A percentile compares a stretch with the other conserved stretches of the same genome.
Evolutionary conservation across 495 filamentous ascomycete species (phyloP).

Genomic region (Letharia columbiana): DNA sequence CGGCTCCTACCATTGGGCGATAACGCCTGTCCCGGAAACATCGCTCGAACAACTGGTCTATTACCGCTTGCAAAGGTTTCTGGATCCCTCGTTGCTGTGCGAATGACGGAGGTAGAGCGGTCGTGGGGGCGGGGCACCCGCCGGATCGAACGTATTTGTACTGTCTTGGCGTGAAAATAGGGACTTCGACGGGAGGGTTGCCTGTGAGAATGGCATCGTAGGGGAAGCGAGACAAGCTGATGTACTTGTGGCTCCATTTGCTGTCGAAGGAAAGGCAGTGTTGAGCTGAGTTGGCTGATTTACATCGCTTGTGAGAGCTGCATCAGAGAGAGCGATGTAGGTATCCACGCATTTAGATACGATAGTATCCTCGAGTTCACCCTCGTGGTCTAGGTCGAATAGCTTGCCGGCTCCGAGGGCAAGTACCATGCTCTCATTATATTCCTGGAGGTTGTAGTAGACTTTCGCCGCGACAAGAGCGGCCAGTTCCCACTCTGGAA

Average conservation of each 20-base stretch:
- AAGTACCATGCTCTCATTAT: slow-evolving; percentile 98
- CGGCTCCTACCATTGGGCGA: slow-evolving; percentile 95
- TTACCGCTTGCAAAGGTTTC: slow-evolving; percentile 66
- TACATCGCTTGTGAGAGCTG: slow-evolving; percentile 39
- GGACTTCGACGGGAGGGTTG: slow-evolving; percentile 80
- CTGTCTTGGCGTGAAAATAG: slow-evolving; percentile 74
- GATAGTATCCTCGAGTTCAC: slow-evolving; percentile 98
- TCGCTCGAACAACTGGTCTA: slow-evolving; percentile 83
- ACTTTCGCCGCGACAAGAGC: slow-evolving; percentile 94
- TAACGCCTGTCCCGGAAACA: slow-evolving; percentile 83
- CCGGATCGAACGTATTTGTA: slow-evolving; percentile 47
- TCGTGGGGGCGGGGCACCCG: slow-evolving; percentile 42
- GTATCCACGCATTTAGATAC: slow-evolving; percentile 97
- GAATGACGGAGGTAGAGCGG: slow-evolving; percentile 45
- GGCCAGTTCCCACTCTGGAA: slow-evolving; percentile 88
- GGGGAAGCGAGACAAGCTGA: slow-evolving; percentile 70
- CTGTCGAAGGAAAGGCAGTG: slow-evolving; percentile 58
- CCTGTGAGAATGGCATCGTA: slow-evolving; percentile 89
- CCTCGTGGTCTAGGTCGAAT: slow-evolving; percentile 81
- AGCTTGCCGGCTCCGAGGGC: slow-evolving; percentile 91
- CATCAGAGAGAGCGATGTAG: slow-evolving; percentile 78
- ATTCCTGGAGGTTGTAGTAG: slow-evolving; percentile 97
- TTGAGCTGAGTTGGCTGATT: slow-evolving; percentile 57
- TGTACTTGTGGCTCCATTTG: slow-evolving; percentile 55
- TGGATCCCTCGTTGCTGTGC: slow-evolving; percentile 51